Percentiles rank a stretch among this genome's conserved stretches.
phyloP scores from a whole-genome alignment of 306 rosid genomes.

The Lathyrus tuberosus region DNA sequence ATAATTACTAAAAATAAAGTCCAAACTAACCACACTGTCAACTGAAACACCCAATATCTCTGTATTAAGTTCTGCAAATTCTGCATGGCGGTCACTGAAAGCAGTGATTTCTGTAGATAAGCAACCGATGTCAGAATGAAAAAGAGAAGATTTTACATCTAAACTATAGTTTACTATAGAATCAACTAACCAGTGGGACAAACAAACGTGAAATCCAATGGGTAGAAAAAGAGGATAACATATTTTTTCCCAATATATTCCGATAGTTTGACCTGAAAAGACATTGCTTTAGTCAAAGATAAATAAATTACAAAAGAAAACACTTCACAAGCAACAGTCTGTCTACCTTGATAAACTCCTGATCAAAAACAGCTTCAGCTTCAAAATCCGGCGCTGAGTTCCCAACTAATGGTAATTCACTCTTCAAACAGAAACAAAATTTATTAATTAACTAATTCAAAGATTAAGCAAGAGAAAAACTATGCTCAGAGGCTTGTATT shows the following conservation, averaged over 20 bases:
- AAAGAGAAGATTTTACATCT: constrained; percentile 15
- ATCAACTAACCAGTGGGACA: constrained; percentile 84
- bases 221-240: constrained; percentile 95
- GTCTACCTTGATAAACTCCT: constrained; percentile 85
- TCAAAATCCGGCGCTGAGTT: constrained; percentile 91
- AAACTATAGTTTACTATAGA: constrained; percentile 11
- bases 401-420: constrained; percentile 81
- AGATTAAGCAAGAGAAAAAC: constrained; percentile 10
- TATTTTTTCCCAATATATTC: constrained; percentile 96
- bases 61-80: constrained; percentile 73
- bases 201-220: constrained; percentile 96
- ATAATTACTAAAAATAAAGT: not conserved
- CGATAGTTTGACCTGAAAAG: constrained; percentile 85
- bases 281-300: constrained; percentile 7
- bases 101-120: constrained; percentile 79
- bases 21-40: constrained; percentile 86
- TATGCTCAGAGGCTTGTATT: too few species aligned
- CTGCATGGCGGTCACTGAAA: constrained; percentile 84
- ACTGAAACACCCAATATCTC: constrained; percentile 91
- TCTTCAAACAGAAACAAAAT: constrained; percentile 34
- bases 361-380: constrained; percentile 98
- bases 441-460: not conserved
- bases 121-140: not conserved
- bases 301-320: not conserved
- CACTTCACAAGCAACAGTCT: not conserved